Base-by-base conservation (phyloP, 805 yeast genomes). In the Lachancea kluyveri region DNA sequence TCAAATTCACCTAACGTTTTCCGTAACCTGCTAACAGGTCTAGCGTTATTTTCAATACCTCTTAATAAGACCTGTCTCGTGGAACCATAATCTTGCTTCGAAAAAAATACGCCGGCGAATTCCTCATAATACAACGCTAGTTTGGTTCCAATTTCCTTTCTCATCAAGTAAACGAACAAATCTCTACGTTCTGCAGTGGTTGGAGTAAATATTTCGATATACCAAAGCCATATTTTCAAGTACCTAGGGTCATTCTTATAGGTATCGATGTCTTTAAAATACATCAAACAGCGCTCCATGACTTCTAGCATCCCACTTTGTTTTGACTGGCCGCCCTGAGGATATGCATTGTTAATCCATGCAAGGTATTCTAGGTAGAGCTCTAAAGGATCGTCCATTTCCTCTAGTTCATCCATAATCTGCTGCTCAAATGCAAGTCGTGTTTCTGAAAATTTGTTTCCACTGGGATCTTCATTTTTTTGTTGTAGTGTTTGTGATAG, bases 241-340 rank as follows among this genome's bases (percentile, higher is more conserved):
- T 82, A 87, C 28, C 96, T 60, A 1, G 90, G 76, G 52, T 90
- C 96, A 52, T 88, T 80, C 37, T 76, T 78, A 53, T 87, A 90
- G 39, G 74, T 75, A 1, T 59, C 58, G 19, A 68, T 70, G 43
- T 80, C 83, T 45, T 77, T 65, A 50, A 85, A 83, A 38, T 66
- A 67, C 23, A 75, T 69, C 0, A 94, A 78, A 43, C 92, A 80
- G 28, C 79, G 61, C 49, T 85, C 94, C 20, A 88, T 60, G 8
- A 83, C 50, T 10, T 57, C 62, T 3, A 86, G 56, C 30, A 86
- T 61, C 0, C 86, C 87, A 41, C 84, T 77, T 27, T 77, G 79
- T 4, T 67, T 62, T 3, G 71, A 65, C 20, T 67, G 64, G 0
- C 69, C 75, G 3, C 74, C 94, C 23, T 77, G 74, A 0, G 88